These are phyloP conservation scores for Podila epicladia DNA, from an alignment of 192 early-diverging fungal species.

Conservation along the genomic window DNA sequence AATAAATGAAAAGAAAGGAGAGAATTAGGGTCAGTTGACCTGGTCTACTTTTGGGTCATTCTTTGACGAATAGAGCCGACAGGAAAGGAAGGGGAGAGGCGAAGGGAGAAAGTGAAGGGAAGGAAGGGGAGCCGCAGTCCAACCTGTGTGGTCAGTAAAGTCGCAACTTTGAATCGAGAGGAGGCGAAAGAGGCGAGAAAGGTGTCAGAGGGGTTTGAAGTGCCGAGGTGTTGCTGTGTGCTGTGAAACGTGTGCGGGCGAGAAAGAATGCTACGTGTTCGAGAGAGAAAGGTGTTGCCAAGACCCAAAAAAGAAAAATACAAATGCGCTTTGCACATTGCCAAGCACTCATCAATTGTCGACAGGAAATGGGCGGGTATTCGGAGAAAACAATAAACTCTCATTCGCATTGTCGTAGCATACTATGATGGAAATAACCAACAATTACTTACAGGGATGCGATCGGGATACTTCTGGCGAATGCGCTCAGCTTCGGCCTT, in stretches of 20 bases:
- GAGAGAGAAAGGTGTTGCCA: too few species aligned
- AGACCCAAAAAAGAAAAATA: too few species aligned
- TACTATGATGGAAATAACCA: neutral
- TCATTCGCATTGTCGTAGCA: too few species aligned
- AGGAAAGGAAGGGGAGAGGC: neutral
- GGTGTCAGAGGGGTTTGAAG: too few species aligned
- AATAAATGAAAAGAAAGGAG: neutral
- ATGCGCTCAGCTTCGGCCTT: conserved; percentile 97
- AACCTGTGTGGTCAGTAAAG: neutral
- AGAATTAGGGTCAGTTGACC: neutral
- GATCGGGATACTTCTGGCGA: conserved; percentile 94
- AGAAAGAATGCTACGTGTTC: too few species aligned
- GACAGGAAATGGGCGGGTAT: neutral
- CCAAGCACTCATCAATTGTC: neutral
- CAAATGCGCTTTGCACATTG: neutral
- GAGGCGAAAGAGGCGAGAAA: too few species aligned
- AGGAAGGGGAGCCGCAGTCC: neutral
- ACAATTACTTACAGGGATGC: conserved; percentile 71
- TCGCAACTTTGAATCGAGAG: too few species aligned
- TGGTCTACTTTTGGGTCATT: too few species aligned
- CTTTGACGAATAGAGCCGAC: neutral
- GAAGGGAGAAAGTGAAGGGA: neutral
- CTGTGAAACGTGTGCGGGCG: too few species aligned
- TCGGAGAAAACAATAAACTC: neutral
- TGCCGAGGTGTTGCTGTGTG: too few species aligned